These are phyloP conservation scores for Rubus idaeus DNA, from an alignment of 306 rosid genomes.

Conservation along the genomic window DNA sequence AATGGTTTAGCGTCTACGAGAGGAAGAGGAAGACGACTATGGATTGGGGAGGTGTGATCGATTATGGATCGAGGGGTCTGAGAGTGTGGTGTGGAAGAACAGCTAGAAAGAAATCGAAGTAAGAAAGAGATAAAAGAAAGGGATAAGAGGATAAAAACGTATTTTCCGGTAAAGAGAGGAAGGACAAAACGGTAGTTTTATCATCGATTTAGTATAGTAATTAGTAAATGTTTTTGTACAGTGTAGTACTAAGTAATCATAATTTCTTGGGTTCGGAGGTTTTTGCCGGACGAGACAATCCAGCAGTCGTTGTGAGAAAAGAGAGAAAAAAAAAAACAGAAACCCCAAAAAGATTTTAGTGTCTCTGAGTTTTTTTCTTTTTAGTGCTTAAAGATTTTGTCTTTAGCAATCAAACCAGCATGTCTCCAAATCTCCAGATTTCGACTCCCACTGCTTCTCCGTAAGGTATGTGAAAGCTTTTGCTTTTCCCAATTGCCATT, in stretches of 20 bases:
- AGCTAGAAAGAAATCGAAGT: no score
- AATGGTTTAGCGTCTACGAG: no score
- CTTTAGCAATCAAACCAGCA: slow-evolving; percentile 16
- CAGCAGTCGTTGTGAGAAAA: slow-evolving; percentile 58
- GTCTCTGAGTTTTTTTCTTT: slow-evolving; percentile 14
- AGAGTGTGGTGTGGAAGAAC: no score
- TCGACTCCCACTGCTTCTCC: slow-evolving; percentile 21
- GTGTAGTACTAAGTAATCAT: slow-evolving; percentile 1
- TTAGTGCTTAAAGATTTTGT: slow-evolving; percentile 8
- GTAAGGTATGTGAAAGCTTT: slow-evolving; percentile 40
- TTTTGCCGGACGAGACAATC: slow-evolving; percentile 64
- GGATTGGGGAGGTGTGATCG: no score
- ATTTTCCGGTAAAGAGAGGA: no score
- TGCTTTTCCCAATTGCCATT: slow-evolving; percentile 11
- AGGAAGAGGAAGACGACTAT: no score
- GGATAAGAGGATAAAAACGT: no score
- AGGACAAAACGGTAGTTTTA: no score
- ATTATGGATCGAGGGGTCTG: no score
- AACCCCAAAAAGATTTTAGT: not conserved
- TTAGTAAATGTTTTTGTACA: no score
- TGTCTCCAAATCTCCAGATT: slow-evolving; percentile 27
- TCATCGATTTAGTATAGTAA: no score
- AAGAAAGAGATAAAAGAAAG: no score
- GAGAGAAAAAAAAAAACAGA: slow-evolving; percentile 32
- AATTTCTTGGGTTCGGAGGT: slow-evolving; percentile 66